These are phyloP conservation scores for Choiromyces venosus DNA, from an alignment of 495 filamentous ascomycete species.

Conservation along the genomic window DNA sequence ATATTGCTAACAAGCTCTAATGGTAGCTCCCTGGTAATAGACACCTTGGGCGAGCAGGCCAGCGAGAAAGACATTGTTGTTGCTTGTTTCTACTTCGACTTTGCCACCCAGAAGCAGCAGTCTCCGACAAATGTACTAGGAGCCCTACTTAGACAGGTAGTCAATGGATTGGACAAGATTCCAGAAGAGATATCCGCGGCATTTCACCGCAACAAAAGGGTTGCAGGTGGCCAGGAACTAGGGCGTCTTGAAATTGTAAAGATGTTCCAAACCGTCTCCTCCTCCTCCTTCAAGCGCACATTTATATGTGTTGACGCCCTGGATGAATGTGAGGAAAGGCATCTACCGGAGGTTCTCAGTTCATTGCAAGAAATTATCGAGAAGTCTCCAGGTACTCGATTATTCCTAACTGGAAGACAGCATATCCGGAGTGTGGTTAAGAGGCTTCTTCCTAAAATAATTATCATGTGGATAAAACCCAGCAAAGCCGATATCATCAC, in stretches of 20 bases:
- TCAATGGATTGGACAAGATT: background rate
- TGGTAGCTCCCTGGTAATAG: background rate
- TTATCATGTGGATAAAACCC: background rate
- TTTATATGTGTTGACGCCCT: background rate
- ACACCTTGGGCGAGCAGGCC: background rate
- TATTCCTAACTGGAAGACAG: background rate
- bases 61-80: background rate
- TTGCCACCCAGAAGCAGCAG: background rate
- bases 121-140: background rate
- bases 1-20: background rate
- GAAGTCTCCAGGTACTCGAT: background rate
- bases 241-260: background rate
- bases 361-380: background rate
- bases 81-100: background rate
- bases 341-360: background rate
- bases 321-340: background rate
- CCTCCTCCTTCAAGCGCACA: background rate
- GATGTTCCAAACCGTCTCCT: background rate
- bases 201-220: background rate
- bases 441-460: background rate
- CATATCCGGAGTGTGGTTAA: background rate
- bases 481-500: background rate
- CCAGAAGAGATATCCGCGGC: background rate
- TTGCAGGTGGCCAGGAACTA: background rate
- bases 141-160: background rate